phyloP scores from a whole-genome alignment of 257 asterid genomes.

The Solanum virginianum region DNA sequence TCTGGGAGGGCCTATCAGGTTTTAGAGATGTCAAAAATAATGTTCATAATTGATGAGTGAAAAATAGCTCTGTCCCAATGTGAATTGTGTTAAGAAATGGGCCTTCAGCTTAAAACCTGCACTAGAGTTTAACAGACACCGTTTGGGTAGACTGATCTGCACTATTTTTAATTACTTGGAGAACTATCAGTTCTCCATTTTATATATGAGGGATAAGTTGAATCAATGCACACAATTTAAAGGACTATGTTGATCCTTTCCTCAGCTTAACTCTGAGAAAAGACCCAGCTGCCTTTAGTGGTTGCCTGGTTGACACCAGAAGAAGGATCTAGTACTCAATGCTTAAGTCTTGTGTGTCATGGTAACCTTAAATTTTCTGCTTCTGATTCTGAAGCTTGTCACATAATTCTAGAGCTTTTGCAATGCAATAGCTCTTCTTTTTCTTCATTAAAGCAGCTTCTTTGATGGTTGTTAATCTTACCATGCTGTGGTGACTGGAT shows the following conservation, averaged over 20 bases:
- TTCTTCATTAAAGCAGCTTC: not conserved
- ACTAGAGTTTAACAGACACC: not conserved
- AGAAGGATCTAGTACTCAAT: not conserved
- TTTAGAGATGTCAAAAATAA: not conserved
- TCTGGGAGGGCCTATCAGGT: not conserved
- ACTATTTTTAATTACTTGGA: not conserved
- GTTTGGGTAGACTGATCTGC: not conserved
- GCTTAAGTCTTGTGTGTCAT: not conserved
- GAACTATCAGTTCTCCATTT: not conserved
- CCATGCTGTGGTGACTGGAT: not conserved
- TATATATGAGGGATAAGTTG: not conserved
- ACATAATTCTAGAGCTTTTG: not conserved
- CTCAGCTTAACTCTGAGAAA: not conserved
- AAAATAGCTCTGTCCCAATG: not conserved
- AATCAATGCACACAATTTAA: not conserved
- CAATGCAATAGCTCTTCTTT: not conserved
- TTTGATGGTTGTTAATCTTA: not conserved
- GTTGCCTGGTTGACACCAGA: not conserved
- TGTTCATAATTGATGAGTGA: not conserved
- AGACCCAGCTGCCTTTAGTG: not conserved
- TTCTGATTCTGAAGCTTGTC: not conserved
- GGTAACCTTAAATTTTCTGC: not conserved
- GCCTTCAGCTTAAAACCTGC: not conserved
- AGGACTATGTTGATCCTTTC: not conserved
- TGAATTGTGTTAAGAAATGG: not conserved